A percentile compares a stretch with the other conserved stretches of the same genome.
Conservation (phyloP, 495 filamentous ascomycete species). For the Chaetomium fimeti region DNA sequence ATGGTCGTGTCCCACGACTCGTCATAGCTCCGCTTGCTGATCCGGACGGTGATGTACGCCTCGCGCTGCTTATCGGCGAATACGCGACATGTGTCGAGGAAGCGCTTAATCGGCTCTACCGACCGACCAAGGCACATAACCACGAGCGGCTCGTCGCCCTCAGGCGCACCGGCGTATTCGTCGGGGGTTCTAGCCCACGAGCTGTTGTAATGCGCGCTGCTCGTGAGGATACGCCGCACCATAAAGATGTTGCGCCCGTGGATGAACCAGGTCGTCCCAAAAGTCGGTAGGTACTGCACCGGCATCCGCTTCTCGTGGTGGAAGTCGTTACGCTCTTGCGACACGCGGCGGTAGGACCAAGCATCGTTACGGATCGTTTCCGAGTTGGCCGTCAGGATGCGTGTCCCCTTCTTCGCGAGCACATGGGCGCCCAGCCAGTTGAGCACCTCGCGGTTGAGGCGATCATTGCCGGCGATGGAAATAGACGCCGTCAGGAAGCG, state of each 20-base stretch:
- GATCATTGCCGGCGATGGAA: slow-evolving; percentile 42
- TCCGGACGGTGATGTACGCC: slow-evolving; percentile 45
- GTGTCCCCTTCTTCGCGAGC: slow-evolving; percentile 36
- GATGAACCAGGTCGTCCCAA: slow-evolving; percentile 46
- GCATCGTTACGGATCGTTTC: slow-evolving; percentile 37
- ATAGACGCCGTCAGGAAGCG: slow-evolving; percentile 46
- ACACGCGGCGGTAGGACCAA: slow-evolving; percentile 30
- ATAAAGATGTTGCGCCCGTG: slow-evolving; percentile 45
- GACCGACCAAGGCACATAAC: slow-evolving; percentile 50
- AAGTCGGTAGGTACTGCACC: slow-evolving; percentile 49
- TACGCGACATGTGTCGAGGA: slow-evolving; percentile 44
- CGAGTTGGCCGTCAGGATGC: slow-evolving; percentile 45
- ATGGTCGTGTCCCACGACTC: slow-evolving; percentile 47
- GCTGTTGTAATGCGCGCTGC: slow-evolving; percentile 24
- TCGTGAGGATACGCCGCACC: slow-evolving; percentile 38
- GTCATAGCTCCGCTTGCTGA: slow-evolving; percentile 31
- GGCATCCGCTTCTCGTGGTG: slow-evolving; percentile 45
- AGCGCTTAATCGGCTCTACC: slow-evolving; percentile 45
- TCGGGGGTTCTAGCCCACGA: slow-evolving; percentile 27
- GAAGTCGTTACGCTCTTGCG: slow-evolving; percentile 40
- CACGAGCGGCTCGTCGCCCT: slow-evolving; percentile 46
- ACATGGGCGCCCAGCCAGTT: slow-evolving; percentile 46
- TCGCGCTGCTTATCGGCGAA: slow-evolving; percentile 49
- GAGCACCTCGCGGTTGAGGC: slow-evolving; percentile 46
- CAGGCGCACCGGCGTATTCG: slow-evolving; percentile 43